These are phyloP conservation scores for Terfezia claveryi DNA, from an alignment of 495 filamentous ascomycete genomes.

Conservation along the genomic window DNA sequence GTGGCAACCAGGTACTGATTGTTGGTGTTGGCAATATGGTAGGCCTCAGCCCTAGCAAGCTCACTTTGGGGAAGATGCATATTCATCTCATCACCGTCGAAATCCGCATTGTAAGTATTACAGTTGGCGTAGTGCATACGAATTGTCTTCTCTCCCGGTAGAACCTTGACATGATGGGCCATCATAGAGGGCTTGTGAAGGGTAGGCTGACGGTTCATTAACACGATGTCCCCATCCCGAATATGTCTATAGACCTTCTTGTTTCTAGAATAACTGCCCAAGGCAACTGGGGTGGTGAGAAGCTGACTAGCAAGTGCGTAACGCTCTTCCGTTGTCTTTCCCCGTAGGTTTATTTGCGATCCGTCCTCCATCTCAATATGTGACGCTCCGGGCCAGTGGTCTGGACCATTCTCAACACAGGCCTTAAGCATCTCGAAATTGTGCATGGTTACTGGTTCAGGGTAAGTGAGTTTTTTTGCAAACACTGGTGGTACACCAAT, in stretches of 20 bases:
- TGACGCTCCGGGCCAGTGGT: constrained; percentile 83
- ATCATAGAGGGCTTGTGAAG: constrained; percentile 99
- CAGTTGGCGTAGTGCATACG: constrained; percentile 99
- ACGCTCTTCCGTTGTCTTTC: constrained; percentile 67
- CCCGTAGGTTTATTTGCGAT: constrained; percentile 66
- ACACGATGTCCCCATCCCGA: constrained; percentile 81
- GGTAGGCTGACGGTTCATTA: constrained; percentile 99
- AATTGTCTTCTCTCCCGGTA: constrained; percentile 87
- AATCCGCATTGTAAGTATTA: constrained; percentile 99
- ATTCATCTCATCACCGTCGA: constrained; percentile 99
- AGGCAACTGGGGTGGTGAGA: constrained; percentile 62
- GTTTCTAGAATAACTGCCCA: constrained; percentile 52
- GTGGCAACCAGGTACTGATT: constrained; percentile 92
- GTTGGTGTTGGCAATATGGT: constrained; percentile 84
- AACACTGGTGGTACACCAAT: constrained; percentile 76
- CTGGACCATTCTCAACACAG: constrained; percentile 83
- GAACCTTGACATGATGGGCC: constrained; percentile 80
- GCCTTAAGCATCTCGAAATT: constrained; percentile 90
- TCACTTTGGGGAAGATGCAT: constrained; percentile 99
- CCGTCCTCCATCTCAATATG: constrained; percentile 93
- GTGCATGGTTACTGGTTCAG: constrained; percentile 89
- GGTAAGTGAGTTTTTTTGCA: constrained; percentile 86
- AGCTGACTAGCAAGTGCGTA: constrained; percentile 75
- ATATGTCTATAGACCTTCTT: constrained; percentile 97
- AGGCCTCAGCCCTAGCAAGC: constrained; percentile 71